Base-by-base conservation (phyloP, 371 early-diverging fungal species). In the Capillidium heterosporum region DNA sequence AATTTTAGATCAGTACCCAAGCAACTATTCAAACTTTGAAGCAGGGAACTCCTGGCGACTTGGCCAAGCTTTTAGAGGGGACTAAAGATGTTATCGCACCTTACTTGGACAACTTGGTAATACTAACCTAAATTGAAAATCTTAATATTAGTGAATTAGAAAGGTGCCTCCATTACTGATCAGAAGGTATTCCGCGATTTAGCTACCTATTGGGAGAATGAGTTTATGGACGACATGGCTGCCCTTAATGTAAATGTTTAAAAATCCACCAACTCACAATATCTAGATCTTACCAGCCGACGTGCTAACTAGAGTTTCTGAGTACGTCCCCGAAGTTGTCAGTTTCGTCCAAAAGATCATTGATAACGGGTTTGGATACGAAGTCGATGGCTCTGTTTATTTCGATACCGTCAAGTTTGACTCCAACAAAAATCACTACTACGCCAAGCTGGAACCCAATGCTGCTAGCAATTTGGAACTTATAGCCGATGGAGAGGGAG, bases 281-380 rank as follows among this genome's bases (percentile, higher is more conserved):
- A 5, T 21, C 7, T 69, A 80, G 69, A 76, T 95, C 19, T 80
- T 81, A 47, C 76, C 81, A 1, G 97, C 98, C n/a, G 89, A 91
- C 61, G 74, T 96, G 31, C 69, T 95, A 60, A 97, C 98, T 1
- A 84, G 98, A 59, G 99, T 99, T 35, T 93, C 89, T 59, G 97
- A 99, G 71, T 99, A 93, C 66, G 82, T 99, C 13, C 92, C 92
- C 19, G 92, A 99, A 67, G 95, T 98, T 65, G 76, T 91, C 28
- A 64, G 62, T 0, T 99, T 85, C 75, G 84, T 98, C 31, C 76
- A 96, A 65, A 74, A 82, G 62, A 91, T 99, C 61, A 86, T 95
- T 56, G 72, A 73, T 48, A 95, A 98, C 59, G 98, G 97, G 15
- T 95, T 84, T 61, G 99, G 88, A 0, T 95, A 95, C 67, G 95